Percentiles rank a stretch among this genome's conserved stretches.
These are phyloP conservation scores for Trametes sp. DNA, from an alignment of 1,284 basidiomycete genomes.

Conservation along the genomic window DNA sequence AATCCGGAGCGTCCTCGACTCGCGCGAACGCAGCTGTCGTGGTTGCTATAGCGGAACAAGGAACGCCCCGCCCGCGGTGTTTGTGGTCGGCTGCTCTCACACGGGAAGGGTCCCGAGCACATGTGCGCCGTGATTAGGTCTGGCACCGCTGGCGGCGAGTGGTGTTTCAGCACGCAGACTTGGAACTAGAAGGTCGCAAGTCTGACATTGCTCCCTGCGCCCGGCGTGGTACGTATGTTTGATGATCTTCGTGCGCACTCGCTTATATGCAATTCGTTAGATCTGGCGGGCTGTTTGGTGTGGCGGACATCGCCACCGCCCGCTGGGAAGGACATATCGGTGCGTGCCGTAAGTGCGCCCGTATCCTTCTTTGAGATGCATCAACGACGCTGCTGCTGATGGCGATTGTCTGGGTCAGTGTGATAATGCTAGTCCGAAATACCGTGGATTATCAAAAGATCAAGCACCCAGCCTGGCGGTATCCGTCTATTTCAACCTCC, in stretches of 20 bases:
- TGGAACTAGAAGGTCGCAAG: neutral
- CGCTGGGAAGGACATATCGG: neutral
- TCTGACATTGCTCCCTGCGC: neutral
- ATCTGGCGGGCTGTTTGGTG: neutral
- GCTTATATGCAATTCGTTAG: neutral
- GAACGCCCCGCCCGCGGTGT: neutral
- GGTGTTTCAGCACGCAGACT: slow-evolving; percentile 5
- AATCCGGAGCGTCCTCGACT: neutral
- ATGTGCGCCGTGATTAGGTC: neutral
- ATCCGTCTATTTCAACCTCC: too few species aligned
- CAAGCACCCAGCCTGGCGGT: too few species aligned
- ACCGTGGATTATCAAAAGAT: too few species aligned
- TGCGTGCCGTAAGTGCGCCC: neutral
- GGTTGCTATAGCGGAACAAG: neutral
- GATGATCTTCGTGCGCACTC: neutral
- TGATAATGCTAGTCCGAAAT: neutral
- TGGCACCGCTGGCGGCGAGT: neutral
- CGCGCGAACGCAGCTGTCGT: neutral
- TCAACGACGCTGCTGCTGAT: neutral
- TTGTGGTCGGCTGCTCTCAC: neutral
- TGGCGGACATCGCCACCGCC: neutral
- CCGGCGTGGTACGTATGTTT: neutral
- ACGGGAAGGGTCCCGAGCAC: slow-evolving; percentile 8
- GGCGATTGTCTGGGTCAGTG: neutral
- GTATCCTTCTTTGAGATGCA: neutral